phyloP scores from a whole-genome alignment of 2,329 filamentous ascomycete genomes.

The Fusarium pseudoanthophilum region DNA sequence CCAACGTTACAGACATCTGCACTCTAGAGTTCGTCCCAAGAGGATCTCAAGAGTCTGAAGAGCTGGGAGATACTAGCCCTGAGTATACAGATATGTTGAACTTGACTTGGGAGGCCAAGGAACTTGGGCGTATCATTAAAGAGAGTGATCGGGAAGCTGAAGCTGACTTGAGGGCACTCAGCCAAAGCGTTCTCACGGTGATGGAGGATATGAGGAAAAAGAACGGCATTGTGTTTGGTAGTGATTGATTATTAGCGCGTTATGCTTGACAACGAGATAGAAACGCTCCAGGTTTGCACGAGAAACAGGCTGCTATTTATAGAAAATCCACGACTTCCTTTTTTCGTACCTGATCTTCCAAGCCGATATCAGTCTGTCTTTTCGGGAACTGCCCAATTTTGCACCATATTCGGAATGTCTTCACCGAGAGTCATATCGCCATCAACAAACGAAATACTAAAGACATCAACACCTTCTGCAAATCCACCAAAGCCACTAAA shows the following conservation, averaged over 20 bases:
- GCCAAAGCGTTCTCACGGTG: constrained; percentile 3
- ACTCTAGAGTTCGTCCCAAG: constrained; percentile 21
- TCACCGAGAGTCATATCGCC: constrained; percentile 9
- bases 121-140: constrained; percentile 27
- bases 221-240: constrained; percentile 20
- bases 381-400: background rate
- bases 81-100: constrained; percentile 28
- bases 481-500: constrained; percentile 14
- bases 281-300: no score
- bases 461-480: constrained; percentile 16
- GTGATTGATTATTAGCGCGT: background rate
- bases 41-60: constrained; percentile 19
- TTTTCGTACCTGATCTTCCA: no score
- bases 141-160: constrained; percentile 20
- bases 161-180: constrained; percentile 19
- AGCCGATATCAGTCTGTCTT: background rate
- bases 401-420: background rate
- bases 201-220: constrained; percentile 34
- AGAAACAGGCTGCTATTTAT: constrained; percentile 25
- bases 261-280: no score
- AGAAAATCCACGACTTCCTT: constrained; percentile 52
- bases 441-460: constrained; percentile 20
- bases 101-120: constrained; percentile 34
- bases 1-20: constrained; percentile 29
- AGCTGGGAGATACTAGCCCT: constrained; percentile 20